Evolutionary conservation across 768 basidiomycete species (phyloP).

Genomic region (Favolaschia claudopus): DNA sequence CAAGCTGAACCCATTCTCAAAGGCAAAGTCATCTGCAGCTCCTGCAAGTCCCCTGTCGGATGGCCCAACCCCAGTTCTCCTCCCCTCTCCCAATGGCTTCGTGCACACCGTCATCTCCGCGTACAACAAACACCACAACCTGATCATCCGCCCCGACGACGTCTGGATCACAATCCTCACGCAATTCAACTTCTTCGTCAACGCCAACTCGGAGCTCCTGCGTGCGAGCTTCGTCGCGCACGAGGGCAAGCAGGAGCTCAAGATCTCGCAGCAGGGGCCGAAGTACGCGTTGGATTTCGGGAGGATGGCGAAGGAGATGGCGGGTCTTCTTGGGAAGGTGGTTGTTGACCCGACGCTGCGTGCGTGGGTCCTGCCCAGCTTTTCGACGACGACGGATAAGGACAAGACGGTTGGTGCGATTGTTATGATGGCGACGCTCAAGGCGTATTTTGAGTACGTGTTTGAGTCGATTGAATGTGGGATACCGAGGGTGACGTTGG

Average conservation of each 20-base stretch:
- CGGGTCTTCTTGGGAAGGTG: slow-evolving; percentile 30
- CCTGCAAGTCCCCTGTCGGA: slow-evolving; percentile 13
- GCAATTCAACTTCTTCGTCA: slow-evolving; percentile 49
- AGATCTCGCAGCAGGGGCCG: slow-evolving; percentile 12
- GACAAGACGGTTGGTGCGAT: slow-evolving; percentile 47
- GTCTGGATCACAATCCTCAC: slow-evolving; percentile 52
- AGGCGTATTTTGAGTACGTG: slow-evolving; percentile 46
- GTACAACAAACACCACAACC: slow-evolving; percentile 44
- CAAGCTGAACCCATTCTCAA: not conserved
- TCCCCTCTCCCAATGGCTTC: slow-evolving; percentile 37
- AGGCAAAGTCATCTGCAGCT: not conserved
- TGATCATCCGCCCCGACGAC: slow-evolving; percentile 57
- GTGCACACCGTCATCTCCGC: slow-evolving; percentile 40
- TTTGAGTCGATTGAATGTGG: slow-evolving; percentile 43
- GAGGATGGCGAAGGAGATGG: slow-evolving; percentile 31
- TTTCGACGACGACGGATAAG: slow-evolving; percentile 51
- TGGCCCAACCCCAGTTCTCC: not conserved
- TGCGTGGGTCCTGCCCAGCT: slow-evolving; percentile 50
- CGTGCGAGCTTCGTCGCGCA: slow-evolving; percentile 38
- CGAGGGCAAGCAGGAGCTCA: slow-evolving; percentile 29
- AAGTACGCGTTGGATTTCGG: slow-evolving; percentile 37
- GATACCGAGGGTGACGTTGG: no score
- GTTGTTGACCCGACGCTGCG: slow-evolving; percentile 38
- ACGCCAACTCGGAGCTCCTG: slow-evolving; percentile 42
- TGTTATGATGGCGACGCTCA: slow-evolving; percentile 50